A percentile compares a stretch with the other conserved stretches of the same genome.
Conservation (phyloP, 306 rosid species). For the Citrullus amarus region DNA sequence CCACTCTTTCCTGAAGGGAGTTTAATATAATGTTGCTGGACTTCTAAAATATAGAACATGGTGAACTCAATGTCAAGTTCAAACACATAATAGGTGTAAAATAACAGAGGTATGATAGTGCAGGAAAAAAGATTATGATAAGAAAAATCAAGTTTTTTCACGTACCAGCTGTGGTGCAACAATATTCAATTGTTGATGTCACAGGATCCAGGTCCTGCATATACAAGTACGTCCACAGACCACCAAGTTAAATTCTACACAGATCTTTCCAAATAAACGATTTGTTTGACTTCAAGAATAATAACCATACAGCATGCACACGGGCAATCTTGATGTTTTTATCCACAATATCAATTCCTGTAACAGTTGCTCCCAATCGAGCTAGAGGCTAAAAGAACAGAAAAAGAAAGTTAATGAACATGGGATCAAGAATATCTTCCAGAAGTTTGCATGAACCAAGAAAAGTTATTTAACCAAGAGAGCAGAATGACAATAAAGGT, state of each 20-base stretch:
- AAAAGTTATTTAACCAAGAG: not conserved
- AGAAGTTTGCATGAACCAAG: not conserved
- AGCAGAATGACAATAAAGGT: not conserved
- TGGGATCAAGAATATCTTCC: not conserved
- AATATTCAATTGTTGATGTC: constrained; percentile 61
- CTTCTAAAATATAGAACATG: not conserved
- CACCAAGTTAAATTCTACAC: not conserved
- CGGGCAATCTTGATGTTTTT: constrained; percentile 82
- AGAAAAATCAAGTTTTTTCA: constrained; percentile 9
- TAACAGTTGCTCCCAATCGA: constrained; percentile 85
- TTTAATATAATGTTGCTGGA: not conserved
- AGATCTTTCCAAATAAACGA: not conserved
- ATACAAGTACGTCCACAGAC: not conserved
- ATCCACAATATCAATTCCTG: constrained; percentile 75
- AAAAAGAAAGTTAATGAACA: not conserved
- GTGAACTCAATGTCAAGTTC: not conserved
- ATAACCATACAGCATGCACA: constrained; percentile 68
- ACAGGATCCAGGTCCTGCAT: constrained; percentile 67
- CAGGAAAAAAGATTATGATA: not conserved
- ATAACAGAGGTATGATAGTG: not conserved
- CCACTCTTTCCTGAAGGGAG: not conserved
- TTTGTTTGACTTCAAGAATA: constrained; percentile 3
- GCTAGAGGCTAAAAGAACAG: constrained; percentile 64
- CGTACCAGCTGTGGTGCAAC: constrained; percentile 88
- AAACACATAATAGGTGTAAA: not conserved